Base-by-base conservation (phyloP, 306 rosid genomes). In the Hippophae gyantsensis region DNA sequence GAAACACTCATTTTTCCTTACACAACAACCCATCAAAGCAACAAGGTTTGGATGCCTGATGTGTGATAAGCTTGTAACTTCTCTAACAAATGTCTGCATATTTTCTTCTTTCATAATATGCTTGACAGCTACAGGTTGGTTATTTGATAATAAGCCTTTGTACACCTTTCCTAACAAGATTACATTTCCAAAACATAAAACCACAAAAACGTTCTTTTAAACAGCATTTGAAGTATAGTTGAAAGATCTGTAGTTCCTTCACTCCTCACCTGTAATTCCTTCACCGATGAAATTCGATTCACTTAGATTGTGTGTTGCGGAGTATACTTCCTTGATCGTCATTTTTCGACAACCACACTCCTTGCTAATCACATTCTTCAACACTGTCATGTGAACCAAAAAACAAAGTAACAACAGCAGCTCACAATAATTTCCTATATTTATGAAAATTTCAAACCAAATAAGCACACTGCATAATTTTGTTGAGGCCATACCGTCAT, bases 41-140 rank as follows among this genome's bases (percentile, higher is more conserved):
- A 82, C 88, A 32, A 82, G 76, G 59, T 85, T 82, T 42, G 77
- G 86, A 58, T 85, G 93, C 42, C 64, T 82, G 44, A 82, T 74
- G 61, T 60, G 84, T 42, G 85, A 76, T 52, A 79, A 75, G 69
- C 84, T 84, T 48, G 69, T 81, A 64, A 79, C 72, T 74, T 81
- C 87, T 65, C 92, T 67, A 27, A 74, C 65, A 68, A 81, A 81
- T 72, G 92, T 81, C 65, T 81, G 85, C 43, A 67, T 47, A 60
- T 74, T 63, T 54, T 66, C 81, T 38, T 76, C 87, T 12, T 70
- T 71, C 7, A 61, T 60, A 26, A 77, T 81, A 60, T 76, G 88
- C 75, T 85, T 85, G 43, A 82, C 58, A 18, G 85, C 87, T 9
- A 84, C 76, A 56, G 40, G 64, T 13, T 74, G 80, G 38, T 76